These are phyloP conservation scores for Tillandsia fasciculata DNA, from an alignment of 176 grass and related monocot species.

Conservation along the genomic window DNA sequence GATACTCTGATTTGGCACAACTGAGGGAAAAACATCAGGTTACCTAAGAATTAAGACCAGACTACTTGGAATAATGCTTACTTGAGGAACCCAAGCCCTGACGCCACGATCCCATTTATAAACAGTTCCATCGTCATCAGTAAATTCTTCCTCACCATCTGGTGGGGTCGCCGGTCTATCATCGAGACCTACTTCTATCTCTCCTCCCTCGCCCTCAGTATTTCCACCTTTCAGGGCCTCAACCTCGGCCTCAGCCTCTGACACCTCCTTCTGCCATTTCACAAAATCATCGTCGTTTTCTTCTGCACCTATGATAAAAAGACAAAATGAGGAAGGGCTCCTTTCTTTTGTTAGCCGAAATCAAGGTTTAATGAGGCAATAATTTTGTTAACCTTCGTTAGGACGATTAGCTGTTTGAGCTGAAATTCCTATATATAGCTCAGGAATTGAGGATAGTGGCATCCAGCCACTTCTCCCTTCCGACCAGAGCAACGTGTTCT, in stretches of 20 bases:
- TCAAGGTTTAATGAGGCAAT: neutral
- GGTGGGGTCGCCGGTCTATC: conserved; percentile 67
- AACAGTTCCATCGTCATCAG: conserved; percentile 83
- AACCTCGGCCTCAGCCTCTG: conserved; percentile 38
- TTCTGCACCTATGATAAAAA: conserved; percentile 17
- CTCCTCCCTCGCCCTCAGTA: conserved; percentile 16
- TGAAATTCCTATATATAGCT: conserved; percentile 31
- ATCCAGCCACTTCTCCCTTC: conserved; percentile 75
- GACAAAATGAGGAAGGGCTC: neutral
- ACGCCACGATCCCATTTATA: conserved; percentile 85
- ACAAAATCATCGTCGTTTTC: conserved; percentile 55
- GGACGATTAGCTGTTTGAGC: conserved; percentile 16
- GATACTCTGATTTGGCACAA: too few species aligned
- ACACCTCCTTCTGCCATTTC: conserved; percentile 80
- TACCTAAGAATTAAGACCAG: conserved; percentile 2
- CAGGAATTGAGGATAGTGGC: conserved; percentile 51
- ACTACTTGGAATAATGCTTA: conserved; percentile 30
- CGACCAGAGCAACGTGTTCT: conserved; percentile 66
- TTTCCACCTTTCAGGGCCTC: conserved; percentile 33
- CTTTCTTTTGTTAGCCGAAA: neutral
- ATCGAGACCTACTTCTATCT: conserved; percentile 18
- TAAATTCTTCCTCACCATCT: conserved; percentile 90
- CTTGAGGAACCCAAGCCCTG: conserved; percentile 93
- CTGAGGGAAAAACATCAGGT: neutral
- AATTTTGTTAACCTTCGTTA: conserved; percentile 24